These are phyloP conservation scores for Pyrus communis DNA, from an alignment of 306 rosid genomes.

Conservation along the genomic window DNA sequence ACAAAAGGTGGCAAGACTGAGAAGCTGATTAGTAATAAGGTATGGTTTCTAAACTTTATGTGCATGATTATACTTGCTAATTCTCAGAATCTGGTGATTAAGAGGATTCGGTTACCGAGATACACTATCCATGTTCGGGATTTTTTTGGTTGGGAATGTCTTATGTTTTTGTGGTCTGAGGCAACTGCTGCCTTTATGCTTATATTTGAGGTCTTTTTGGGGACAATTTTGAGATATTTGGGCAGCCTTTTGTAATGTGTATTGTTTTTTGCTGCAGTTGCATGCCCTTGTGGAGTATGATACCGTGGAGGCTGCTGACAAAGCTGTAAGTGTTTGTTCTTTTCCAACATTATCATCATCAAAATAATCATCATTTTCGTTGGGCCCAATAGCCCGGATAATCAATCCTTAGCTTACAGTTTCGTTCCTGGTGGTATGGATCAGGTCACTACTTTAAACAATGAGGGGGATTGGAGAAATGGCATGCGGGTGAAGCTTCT, in stretches of 20 bases:
- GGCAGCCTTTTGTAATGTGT: not conserved
- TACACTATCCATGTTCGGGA: not conserved
- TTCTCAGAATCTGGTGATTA: not conserved
- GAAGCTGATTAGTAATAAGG: conserved; percentile 57
- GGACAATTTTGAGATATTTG: not conserved
- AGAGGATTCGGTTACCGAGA: not conserved
- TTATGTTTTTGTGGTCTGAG: not conserved
- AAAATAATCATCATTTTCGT: not conserved
- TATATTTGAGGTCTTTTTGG: not conserved
- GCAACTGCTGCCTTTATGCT: not conserved
- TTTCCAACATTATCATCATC: not conserved
- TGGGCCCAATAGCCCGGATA: not conserved
- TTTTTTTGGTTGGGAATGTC: not conserved
- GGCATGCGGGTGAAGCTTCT: conserved; percentile 91
- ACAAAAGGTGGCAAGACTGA: conserved; percentile 51
- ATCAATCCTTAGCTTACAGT: conserved; percentile 7
- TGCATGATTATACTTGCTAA: not conserved
- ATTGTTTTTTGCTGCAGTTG: conserved; percentile 33
- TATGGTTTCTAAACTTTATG: conserved; percentile 12
- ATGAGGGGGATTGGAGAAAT: conserved; percentile 89
- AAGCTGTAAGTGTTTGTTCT: conserved; percentile 63
- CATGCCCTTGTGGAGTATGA: conserved; percentile 92
- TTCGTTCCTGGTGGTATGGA: conserved; percentile 6
- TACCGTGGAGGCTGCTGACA: conserved; percentile 82
- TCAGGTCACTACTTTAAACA: conserved; percentile 70